phyloP scores from a whole-genome alignment of 495 filamentous ascomycete genomes.

The Podospora sp. region DNA sequence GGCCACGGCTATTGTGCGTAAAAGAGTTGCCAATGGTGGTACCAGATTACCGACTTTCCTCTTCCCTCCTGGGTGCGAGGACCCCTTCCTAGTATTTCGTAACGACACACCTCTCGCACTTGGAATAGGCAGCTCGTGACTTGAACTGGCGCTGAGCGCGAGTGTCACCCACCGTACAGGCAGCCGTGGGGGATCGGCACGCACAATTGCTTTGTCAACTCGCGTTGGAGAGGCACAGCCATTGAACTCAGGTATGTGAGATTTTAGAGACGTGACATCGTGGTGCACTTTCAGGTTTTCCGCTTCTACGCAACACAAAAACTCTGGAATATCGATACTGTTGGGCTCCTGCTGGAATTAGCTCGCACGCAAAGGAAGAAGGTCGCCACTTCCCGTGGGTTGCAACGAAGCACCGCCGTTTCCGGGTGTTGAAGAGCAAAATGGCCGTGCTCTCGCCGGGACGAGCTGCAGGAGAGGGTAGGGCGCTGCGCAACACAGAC shows the following conservation, averaged over 20 bases:
- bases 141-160: too few species aligned
- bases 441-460: background rate
- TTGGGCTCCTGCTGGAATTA: background rate
- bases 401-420: background rate
- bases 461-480: background rate
- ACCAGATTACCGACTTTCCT: background rate
- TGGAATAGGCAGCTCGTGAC: too few species aligned
- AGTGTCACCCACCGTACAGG: background rate
- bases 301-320: background rate
- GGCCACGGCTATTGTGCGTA: background rate
- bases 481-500: background rate
- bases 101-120: too few species aligned
- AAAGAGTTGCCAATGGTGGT: background rate
- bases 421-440: background rate
- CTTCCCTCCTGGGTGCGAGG: background rate
- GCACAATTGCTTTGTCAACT: background rate
- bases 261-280: constrained; percentile 1
- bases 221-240: background rate
- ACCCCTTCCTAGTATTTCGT: too few species aligned
- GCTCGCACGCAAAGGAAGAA: too few species aligned
- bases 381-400: background rate
- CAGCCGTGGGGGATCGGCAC: background rate
- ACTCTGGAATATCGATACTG: background rate
- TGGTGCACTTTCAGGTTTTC: background rate
- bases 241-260: background rate